Evolutionary conservation across 2,329 filamentous ascomycete species (phyloP), one percentile per base, ranked within the genome.

Genomic region (Tolypocladium tropicale): DNA sequence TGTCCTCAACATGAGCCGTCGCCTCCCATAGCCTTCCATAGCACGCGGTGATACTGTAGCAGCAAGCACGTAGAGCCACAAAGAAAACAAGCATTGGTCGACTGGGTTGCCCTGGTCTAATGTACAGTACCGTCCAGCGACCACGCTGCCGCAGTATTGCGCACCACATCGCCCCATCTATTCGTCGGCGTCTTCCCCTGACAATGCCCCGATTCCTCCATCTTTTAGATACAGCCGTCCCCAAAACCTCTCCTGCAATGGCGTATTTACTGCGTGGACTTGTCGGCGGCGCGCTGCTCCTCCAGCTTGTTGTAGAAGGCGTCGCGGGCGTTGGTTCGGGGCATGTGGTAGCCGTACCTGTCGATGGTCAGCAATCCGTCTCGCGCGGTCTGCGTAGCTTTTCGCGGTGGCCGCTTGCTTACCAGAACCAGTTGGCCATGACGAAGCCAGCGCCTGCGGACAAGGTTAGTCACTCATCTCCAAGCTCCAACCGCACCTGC

Each of bases 291-390:
- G 57, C 80, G 79, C 71, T 82, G 70, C 64, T 76, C 74, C 75
- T 84, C 81, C 59, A 83, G 72, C 72, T 81, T 76, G 71, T 70
- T 70, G 75, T 83, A 83, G 77, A 76, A 78, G 70, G 72, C 72
- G 72, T 84, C 81, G 67, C 81, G 81, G 61, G 74, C 76, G 66
- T 76, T 69, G 66, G 78, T 82, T 70, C 81, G 80, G 63, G 81
- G 81, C 66, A 83, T 72, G 74, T 84, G 81, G 75, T 69, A 84
- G 69, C 81, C 81, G 76, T 83, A 81, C 81, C 81, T 84, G 61
- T 61, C 16, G 14, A n/a, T 23, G 37, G 55, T 62, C 51, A 63
- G 56, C n/a, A 25, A n/a, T 53, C 21, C 14, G 7, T 18, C 43
- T 21, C 21, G 49, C 25, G 6, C 6, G 12, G 9, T 36, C 33